These are phyloP conservation scores for Fusarium compactum DNA, from an alignment of 2,329 filamentous ascomycete genomes.

Conservation along the genomic window DNA sequence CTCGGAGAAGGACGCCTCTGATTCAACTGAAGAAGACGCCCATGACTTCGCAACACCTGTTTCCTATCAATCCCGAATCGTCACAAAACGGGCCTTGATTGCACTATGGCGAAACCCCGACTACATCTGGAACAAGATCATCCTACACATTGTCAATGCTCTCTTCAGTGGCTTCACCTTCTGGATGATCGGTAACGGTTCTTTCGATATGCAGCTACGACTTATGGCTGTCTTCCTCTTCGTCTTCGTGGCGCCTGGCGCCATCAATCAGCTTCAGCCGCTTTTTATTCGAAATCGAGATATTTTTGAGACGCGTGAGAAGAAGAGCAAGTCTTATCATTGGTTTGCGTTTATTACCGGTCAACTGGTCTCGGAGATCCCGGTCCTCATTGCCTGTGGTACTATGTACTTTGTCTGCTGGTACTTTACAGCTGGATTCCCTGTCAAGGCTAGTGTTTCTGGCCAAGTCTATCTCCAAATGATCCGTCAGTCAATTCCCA, in stretches of 20 bases:
- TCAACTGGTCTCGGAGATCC: constrained; percentile 61
- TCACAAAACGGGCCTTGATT: background rate
- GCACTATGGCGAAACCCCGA: constrained; percentile 70
- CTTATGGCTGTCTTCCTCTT: constrained; percentile 73
- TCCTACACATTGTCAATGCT: constrained; percentile 64
- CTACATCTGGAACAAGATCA: constrained; percentile 74
- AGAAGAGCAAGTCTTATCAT: constrained; percentile 66
- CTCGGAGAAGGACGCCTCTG: background rate
- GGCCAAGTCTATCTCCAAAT: constrained; percentile 58
- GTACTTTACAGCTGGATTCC: constrained; percentile 69
- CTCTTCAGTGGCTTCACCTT: constrained; percentile 73
- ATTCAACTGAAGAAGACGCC: background rate
- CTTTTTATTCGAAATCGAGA: constrained; percentile 61
- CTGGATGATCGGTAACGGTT: constrained; percentile 67
- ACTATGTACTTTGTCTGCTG: constrained; percentile 65
- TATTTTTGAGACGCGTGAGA: constrained; percentile 62
- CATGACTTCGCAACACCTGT: background rate
- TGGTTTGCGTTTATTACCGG: constrained; percentile 70
- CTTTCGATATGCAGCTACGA: constrained; percentile 65
- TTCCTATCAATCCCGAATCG: background rate
- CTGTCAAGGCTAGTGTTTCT: constrained; percentile 58
- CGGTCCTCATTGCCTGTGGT: constrained; percentile 58
- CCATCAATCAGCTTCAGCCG: constrained; percentile 62
- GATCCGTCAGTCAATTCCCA: background rate
- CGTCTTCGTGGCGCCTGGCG: constrained; percentile 70